These are phyloP conservation scores for Fraxinus sp. DNA, from an alignment of 305 asterid species.

Conservation along the genomic window DNA sequence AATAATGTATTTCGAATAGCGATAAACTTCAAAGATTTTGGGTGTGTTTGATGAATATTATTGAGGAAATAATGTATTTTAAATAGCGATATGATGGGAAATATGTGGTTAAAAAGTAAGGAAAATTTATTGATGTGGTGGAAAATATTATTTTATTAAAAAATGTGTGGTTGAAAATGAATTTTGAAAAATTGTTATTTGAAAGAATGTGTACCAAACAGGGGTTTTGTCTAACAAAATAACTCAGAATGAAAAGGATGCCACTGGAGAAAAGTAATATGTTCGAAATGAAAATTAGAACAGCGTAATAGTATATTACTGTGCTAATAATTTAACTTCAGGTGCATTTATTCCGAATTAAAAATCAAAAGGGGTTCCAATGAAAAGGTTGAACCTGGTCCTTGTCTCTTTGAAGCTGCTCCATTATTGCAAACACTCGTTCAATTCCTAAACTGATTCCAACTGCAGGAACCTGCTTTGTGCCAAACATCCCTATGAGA, in stretches of 20 bases:
- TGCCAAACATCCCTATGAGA: slow-evolving; percentile 82
- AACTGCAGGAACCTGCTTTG: slow-evolving; percentile 85
- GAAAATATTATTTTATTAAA: too few species aligned
- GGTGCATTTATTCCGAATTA: background rate
- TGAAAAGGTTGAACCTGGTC: slow-evolving; percentile 48
- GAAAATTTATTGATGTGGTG: too few species aligned
- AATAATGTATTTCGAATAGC: too few species aligned
- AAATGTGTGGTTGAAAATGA: too few species aligned
- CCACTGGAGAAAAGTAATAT: background rate
- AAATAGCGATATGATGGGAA: too few species aligned
- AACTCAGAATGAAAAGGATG: background rate
- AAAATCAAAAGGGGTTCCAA: background rate
- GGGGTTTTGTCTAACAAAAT: background rate
- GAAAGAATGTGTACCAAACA: too few species aligned
- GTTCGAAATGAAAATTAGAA: background rate
- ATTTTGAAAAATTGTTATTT: too few species aligned
- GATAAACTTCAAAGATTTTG: too few species aligned
- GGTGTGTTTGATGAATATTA: too few species aligned
- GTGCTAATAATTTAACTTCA: background rate
- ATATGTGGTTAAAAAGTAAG: too few species aligned
- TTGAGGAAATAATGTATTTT: too few species aligned
- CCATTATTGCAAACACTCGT: slow-evolving; percentile 84
- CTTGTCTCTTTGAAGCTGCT: slow-evolving; percentile 64
- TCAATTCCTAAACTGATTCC: slow-evolving; percentile 95
- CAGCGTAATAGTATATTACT: background rate